Evolutionary conservation across 495 filamentous ascomycete genomes (phyloP), one percentile per base, ranked within the genome.

Genomic region (Pseudoneurospora amorphoporcata): DNA sequence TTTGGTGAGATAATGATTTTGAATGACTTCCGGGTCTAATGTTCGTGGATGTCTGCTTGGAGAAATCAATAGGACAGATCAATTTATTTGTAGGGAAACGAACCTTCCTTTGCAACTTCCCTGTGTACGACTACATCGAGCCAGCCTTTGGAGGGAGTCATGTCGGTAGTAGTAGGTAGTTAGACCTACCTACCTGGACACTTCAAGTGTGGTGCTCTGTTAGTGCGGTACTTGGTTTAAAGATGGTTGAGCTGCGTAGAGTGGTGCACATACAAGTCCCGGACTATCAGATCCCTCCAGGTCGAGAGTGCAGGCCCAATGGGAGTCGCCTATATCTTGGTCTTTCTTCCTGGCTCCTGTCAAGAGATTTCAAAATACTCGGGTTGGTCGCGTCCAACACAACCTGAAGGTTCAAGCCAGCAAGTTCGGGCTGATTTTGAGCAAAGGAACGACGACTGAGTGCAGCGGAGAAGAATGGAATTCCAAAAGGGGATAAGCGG

Each of bases 341-440:
- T 16, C 17, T 42, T 42, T 16, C 7, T 38, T 9, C 38, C 38
- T 39, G 38, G 38, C 40, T 17, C 41, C 16, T 43, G 41, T 43
- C 41, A 8, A 23, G 41, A 43, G 41, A 43, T 14, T 7, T 43
- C 41, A 42, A 14, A 17, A 43, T 43, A 16, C 41, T 43, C 41
- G 3, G 17, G 41, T 16, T 43, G 17, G 17, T 16, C 16, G 17
- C 41, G 14, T 42, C 41, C 41, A 43, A 43, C 41, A 43, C 39
- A 40, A 3, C 39, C 23, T 23, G 23, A 23, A 23, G 23, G 12
- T 42, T 42, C 16, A 42, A 42, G 41, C 5, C 40, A 42, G 40
- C 40, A n/a, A 71, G 71, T 77, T 83, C 83, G 83, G 83, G 83
- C 74, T 82, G 83, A 84, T 84, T 79, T 77, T 83, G 78, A 80